These are phyloP conservation scores for Globisporangium radiosum DNA, from an alignment of 352 stramenopile genomes.

Conservation along the genomic window DNA sequence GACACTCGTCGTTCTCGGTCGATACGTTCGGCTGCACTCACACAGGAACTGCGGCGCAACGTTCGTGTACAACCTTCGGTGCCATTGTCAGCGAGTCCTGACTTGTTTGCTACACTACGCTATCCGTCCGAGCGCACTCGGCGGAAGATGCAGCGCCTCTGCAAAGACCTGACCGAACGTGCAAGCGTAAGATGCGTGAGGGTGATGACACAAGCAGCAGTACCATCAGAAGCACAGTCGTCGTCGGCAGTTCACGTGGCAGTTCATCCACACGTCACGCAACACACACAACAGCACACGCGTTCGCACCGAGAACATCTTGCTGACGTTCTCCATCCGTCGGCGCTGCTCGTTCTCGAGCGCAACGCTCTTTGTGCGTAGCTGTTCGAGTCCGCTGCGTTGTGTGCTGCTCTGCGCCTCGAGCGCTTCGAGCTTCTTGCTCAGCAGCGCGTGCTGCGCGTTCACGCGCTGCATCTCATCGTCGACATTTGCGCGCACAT, in stretches of 20 bases:
- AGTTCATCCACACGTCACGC: neutral
- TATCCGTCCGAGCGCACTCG: slow-evolving; percentile 16
- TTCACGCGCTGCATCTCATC: slow-evolving; percentile 39
- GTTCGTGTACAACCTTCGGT: slow-evolving; percentile 1
- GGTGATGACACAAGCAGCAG: too few species aligned
- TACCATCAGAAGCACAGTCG: too few species aligned
- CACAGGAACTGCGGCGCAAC: neutral
- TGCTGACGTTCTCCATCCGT: slow-evolving; percentile 71
- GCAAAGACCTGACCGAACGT: slow-evolving; percentile 42
- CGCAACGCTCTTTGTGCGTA: slow-evolving; percentile 35
- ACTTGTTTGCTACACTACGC: slow-evolving; percentile 6
- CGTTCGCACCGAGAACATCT: slow-evolving; percentile 59
- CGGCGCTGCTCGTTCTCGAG: slow-evolving; percentile 67
- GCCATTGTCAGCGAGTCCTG: neutral
- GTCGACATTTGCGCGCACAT: slow-evolving; percentile 40
- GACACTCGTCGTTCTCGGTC: too few species aligned
- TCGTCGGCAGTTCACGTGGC: neutral
- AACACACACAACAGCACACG: neutral
- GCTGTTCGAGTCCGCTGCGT: slow-evolving; percentile 31
- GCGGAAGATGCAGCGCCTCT: slow-evolving; percentile 58
- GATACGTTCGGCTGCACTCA: too few species aligned
- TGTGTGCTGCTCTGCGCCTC: slow-evolving; percentile 35
- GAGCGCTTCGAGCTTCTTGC: slow-evolving; percentile 57
- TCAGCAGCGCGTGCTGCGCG: slow-evolving; percentile 29
- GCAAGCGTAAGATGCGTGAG: neutral